These are phyloP conservation scores for Boletus smithii DNA, from an alignment of 1,284 basidiomycete species.

Conservation along the genomic window DNA sequence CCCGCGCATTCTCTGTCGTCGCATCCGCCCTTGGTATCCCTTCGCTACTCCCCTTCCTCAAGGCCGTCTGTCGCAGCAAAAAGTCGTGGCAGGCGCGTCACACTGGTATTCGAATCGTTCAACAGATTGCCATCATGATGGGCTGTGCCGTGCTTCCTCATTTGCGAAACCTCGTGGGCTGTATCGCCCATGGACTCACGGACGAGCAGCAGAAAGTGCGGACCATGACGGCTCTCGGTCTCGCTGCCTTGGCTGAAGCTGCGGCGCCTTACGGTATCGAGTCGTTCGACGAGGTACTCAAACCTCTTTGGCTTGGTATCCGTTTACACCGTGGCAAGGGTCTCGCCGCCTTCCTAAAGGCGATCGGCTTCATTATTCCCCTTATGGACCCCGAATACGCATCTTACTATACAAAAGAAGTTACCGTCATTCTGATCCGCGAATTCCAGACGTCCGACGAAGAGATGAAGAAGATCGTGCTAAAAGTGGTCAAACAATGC, in stretches of 20 bases:
- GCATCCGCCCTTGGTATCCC: conserved; percentile 98
- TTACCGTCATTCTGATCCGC: conserved; percentile 95
- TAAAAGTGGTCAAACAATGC: conserved; percentile 99
- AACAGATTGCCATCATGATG: conserved; percentile 99
- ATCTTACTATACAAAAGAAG: conserved; percentile 96
- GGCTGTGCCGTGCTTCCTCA: conserved; percentile 98
- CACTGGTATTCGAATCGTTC: conserved; percentile 98
- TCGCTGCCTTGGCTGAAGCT: conserved; percentile 97
- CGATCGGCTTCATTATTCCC: conserved; percentile 99
- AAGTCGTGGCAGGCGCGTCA: conserved; percentile 99
- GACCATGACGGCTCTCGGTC: conserved; percentile 95
- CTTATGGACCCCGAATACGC: conserved; percentile 99
- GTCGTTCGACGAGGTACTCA: conserved; percentile 97
- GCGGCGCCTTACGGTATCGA: conserved; percentile 99
- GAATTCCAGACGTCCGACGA: conserved; percentile 99
- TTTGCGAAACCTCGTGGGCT: conserved; percentile 93
- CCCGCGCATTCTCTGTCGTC: conserved; percentile 98
- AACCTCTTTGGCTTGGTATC: conserved; percentile 97
- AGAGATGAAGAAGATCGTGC: conserved; percentile 99
- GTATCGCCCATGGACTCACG: conserved; percentile 91
- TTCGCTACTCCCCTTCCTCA: conserved; percentile 94
- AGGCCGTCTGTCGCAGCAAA: conserved; percentile 97
- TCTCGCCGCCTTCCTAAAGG: conserved; percentile 96
- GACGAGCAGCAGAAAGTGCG: conserved; percentile 99
- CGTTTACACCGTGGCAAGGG: conserved; percentile 97